Evolutionary conservation across 2,329 filamentous ascomycete genomes (phyloP), one percentile per base, ranked within the genome.

Genomic region (Microdochium bolleyi): DNA sequence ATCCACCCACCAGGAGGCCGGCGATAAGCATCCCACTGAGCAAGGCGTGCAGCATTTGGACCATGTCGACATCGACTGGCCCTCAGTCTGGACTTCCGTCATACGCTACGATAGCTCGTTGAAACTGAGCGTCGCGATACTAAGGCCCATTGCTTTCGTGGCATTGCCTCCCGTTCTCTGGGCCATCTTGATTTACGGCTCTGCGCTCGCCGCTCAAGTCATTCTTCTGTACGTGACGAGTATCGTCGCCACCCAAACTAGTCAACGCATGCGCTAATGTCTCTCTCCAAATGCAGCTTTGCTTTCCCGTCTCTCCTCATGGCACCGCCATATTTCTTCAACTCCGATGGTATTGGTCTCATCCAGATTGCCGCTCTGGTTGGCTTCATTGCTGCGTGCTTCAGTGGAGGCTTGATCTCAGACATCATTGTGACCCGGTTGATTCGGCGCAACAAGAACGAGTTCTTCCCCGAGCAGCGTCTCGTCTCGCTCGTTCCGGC

Each of bases 271-370:
- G 25, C 21, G n/a, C 16, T n/a, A n/a, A 30, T 25, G 7, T 25
- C 9, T 8, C 25, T n/a, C 48, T 34, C 8, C 14, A 14, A 34
- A 34, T 34, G 14, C 30, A 51, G 50, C 9, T 52, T 52, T 30
- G 50, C 50, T 27, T 52, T 48, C 37, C 50, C 50, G 16, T 52
- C 50, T 16, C 38, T 52, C 37, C 34, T 52, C n/a, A 38, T 48
- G 2, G 50, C 50, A 14, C 48, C 48, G 21, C 48, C 48, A 4
- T 49, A 49, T 21, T 19, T 49, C 9, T 49, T 49, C 25, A 49
- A 7, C 16, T 16, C 22, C 14, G 25, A 30, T 19, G 48, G 14
- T 27, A 19, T 49, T 9, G 48, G 48, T 4, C 30, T 49, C n/a
- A 49, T 49, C n/a, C 48, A 49, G 25, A 27, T 49, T 30, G 21